Conservation (phyloP, 805 yeast genomes). For the Spathaspora passalidarum region DNA sequence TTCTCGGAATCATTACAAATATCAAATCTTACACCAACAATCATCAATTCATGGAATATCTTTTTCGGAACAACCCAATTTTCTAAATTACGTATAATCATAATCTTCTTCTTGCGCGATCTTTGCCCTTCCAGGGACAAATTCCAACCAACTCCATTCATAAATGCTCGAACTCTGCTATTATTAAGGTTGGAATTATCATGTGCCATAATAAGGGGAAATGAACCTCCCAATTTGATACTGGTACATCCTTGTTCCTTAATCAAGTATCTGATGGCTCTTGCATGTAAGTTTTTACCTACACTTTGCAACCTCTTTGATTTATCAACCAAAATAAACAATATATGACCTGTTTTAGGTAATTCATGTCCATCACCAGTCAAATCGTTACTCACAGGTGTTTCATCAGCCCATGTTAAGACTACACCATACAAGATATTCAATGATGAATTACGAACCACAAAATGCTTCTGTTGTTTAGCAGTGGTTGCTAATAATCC, state of each 20-base stretch:
- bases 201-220: constrained; percentile 45
- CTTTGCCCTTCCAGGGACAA: constrained; percentile 10
- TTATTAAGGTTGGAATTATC: constrained; percentile 22
- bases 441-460: constrained; percentile 54
- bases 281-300: constrained; percentile 50
- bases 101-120: constrained; percentile 23
- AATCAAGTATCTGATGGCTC: constrained; percentile 49
- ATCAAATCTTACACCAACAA: constrained; percentile 56
- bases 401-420: constrained; percentile 47
- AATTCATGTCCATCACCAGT: constrained; percentile 9
- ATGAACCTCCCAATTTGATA: constrained; percentile 42
- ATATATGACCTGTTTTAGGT: constrained; percentile 38
- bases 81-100: constrained; percentile 40
- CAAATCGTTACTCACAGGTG: constrained; percentile 12
- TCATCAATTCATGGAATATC: constrained; percentile 51
- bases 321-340: constrained; percentile 50
- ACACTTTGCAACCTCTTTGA: constrained; percentile 53
- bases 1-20: constrained; percentile 45
- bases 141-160: constrained; percentile 43
- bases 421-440: constrained; percentile 54
- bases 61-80: constrained; percentile 55
- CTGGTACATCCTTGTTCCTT: constrained; percentile 40
- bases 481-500: constrained; percentile 27
- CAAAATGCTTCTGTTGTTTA: constrained; percentile 45
- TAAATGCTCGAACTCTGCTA: constrained; percentile 26